phyloP scores from a whole-genome alignment of 768 basidiomycete genomes.

The Infundibulicybe gibba region DNA sequence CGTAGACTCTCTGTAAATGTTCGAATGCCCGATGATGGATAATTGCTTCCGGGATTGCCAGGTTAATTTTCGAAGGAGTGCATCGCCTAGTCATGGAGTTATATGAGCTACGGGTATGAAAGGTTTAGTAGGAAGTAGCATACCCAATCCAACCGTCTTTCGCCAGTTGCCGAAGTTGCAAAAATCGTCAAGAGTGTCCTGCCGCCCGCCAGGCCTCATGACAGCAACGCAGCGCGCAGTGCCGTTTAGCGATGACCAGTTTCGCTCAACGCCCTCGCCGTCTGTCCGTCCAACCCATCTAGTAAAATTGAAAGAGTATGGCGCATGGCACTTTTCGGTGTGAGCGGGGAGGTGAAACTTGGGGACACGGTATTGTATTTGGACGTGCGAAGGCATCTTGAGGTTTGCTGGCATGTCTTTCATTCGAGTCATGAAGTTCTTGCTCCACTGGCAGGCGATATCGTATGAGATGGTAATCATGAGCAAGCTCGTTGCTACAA shows the following conservation, averaged over 20 bases:
- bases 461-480: slow-evolving; percentile 20
- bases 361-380: background rate
- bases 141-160: slow-evolving; percentile 1
- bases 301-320: slow-evolving; percentile 23
- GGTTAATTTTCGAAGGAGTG: slow-evolving; percentile 9
- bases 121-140: background rate
- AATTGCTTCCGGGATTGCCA: slow-evolving; percentile 12
- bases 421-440: slow-evolving; percentile 12
- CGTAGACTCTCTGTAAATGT: slow-evolving; percentile 6
- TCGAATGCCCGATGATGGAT: slow-evolving; percentile 3
- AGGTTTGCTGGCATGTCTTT: slow-evolving; percentile 4
- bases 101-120: background rate
- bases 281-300: slow-evolving; percentile 18
- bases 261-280: slow-evolving; percentile 25
- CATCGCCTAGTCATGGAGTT: slow-evolving; percentile 3
- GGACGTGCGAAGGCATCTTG: slow-evolving; percentile 6
- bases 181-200: slow-evolving; percentile 24
- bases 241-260: slow-evolving; percentile 22
- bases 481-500: background rate
- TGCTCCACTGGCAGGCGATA: slow-evolving; percentile 25
- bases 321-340: background rate
- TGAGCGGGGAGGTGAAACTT: background rate
- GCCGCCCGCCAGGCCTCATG: slow-evolving; percentile 22
- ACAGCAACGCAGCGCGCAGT: slow-evolving; percentile 21
- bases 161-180: slow-evolving; percentile 10